These are phyloP conservation scores for Wolfiporia cocos DNA, from an alignment of 1,284 basidiomycete species.

Conservation along the genomic window DNA sequence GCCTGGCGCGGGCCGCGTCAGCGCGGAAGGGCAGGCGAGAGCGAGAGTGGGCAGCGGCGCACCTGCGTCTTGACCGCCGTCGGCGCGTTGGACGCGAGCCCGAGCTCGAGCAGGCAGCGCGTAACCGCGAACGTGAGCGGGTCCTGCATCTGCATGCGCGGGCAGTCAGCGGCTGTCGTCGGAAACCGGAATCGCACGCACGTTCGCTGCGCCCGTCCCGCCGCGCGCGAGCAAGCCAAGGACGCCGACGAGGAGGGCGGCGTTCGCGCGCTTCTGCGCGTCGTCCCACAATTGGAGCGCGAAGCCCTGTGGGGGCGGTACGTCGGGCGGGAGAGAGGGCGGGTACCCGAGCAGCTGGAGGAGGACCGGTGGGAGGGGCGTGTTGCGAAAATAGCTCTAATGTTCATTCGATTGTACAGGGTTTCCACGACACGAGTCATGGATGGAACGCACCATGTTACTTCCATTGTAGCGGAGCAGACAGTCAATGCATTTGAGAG, in stretches of 20 bases:
- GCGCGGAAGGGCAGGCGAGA: neutral
- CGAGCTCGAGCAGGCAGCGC: conserved; percentile 83
- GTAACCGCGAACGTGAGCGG: conserved; percentile 53
- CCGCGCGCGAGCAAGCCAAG: conserved; percentile 70
- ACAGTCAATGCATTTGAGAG: conserved; percentile 79
- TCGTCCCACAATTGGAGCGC: conserved; percentile 95
- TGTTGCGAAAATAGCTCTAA: conserved; percentile 96
- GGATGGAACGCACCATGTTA: conserved; percentile 68
- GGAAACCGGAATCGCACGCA: neutral
- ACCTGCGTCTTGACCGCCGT: conserved; percentile 83
- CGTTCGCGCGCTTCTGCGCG: conserved; percentile 65
- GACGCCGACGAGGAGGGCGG: conserved; percentile 72
- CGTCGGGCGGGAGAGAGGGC: conserved; percentile 55
- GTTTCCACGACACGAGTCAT: neutral
- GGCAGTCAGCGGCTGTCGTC: neutral
- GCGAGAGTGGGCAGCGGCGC: conserved; percentile 8
- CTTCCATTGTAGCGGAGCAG: conserved; percentile 91
- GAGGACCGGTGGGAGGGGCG: conserved; percentile 81
- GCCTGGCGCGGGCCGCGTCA: conserved; percentile 35
- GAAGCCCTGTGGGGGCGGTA: conserved; percentile 83
- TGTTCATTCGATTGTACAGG: conserved; percentile 2
- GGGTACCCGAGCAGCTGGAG: conserved; percentile 92
- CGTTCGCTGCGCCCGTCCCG: conserved; percentile 66
- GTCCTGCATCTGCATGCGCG: conserved; percentile 42
- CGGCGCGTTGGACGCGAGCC: conserved; percentile 90